Evolutionary conservation across 1,284 basidiomycete species (phyloP).

Genomic region (Quambalaria eucalypti): DNA sequence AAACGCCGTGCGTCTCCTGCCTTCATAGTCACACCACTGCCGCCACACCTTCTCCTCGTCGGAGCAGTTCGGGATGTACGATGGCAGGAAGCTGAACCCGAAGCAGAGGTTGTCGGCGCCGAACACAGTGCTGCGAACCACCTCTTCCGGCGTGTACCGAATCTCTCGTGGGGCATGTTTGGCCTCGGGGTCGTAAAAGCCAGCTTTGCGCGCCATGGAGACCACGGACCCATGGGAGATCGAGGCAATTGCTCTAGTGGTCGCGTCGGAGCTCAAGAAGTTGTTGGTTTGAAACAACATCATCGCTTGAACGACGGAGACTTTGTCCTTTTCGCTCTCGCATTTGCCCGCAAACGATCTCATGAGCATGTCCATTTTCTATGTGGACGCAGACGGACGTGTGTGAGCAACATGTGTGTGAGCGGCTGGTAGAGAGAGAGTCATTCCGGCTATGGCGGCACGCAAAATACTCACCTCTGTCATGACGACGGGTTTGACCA

Average conservation of each 20-base stretch:
- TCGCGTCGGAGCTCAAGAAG: slow-evolving; percentile 24
- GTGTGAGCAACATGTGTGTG: no score
- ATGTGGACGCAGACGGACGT: not conserved
- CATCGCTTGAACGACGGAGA: slow-evolving; percentile 33
- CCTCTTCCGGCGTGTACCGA: slow-evolving; percentile 15
- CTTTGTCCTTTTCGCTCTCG: slow-evolving; percentile 24
- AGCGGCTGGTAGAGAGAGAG: no score
- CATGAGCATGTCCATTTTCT: slow-evolving; percentile 35
- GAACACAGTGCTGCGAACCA: slow-evolving; percentile 13
- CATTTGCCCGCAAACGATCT: slow-evolving; percentile 24
- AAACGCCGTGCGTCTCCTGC: slow-evolving; percentile 26
- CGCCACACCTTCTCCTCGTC: slow-evolving; percentile 30
- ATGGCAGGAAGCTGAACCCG: slow-evolving; percentile 19
- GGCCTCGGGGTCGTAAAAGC: slow-evolving; percentile 24
- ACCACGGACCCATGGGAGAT: slow-evolving; percentile 25
- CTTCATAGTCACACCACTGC: slow-evolving; percentile 32
- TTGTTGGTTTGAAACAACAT: slow-evolving; percentile 33
- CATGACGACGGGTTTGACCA: slow-evolving; percentile 38
- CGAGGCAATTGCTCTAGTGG: slow-evolving; percentile 20
- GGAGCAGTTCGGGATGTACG: slow-evolving; percentile 13
- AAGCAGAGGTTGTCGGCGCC: slow-evolving; percentile 15
- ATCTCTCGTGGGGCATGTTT: slow-evolving; percentile 15
- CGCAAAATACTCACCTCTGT: slow-evolving; percentile 1
- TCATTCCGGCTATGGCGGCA: not conserved
- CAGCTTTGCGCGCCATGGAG: slow-evolving; percentile 26